These are phyloP conservation scores for Fusarium begoniae DNA, from an alignment of 2,329 filamentous ascomycete species.

Conservation along the genomic window DNA sequence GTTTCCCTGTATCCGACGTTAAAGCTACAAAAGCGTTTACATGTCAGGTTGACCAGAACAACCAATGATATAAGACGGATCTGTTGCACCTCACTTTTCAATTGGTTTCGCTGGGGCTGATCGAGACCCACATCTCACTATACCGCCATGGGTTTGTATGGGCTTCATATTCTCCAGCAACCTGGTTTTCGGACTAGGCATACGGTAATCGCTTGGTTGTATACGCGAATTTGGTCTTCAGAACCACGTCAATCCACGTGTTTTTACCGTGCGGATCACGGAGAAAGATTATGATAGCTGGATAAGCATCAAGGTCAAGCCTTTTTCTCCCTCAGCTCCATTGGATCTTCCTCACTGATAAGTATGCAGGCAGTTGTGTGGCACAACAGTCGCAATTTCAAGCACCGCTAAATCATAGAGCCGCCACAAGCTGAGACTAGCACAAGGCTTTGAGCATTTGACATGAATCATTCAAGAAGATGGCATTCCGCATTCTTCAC, in stretches of 20 bases:
- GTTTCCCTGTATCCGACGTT: too few species aligned
- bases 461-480: background rate
- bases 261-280: background rate
- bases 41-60: background rate
- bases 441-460: background rate
- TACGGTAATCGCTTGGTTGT: background rate
- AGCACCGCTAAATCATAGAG: background rate
- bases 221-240: constrained; percentile 5
- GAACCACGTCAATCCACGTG: constrained; percentile 8
- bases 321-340: background rate
- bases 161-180: constrained; percentile 22
- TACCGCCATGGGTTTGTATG: constrained; percentile 2
- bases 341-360: background rate
- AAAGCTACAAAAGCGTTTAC: constrained; percentile 1
- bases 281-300: background rate
- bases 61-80: constrained; percentile 18
- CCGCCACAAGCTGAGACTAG: constrained; percentile 6
- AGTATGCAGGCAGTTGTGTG: background rate
- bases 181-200: constrained; percentile 30
- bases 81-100: constrained; percentile 9
- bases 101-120: constrained; percentile 5
- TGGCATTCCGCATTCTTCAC: constrained; percentile 5
- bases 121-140: constrained; percentile 5
- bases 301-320: background rate
- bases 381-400: background rate